Conservation (phyloP, 2,329 filamentous ascomycete species). For the Epichloe sibirici region DNA sequence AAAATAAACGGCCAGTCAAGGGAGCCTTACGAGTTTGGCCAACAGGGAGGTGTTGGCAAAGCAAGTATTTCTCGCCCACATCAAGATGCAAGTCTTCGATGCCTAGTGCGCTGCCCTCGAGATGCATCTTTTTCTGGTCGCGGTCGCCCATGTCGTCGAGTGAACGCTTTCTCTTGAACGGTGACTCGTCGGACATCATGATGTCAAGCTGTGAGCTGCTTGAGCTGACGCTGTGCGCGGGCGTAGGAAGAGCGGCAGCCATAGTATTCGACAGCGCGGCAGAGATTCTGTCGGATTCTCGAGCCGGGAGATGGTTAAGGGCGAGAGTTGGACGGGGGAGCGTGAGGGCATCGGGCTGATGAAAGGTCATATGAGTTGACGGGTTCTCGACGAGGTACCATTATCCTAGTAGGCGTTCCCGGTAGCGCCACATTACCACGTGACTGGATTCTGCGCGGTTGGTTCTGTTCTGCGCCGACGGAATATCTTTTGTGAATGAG, state of each 20-base stretch:
- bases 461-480: background rate
- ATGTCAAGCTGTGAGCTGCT: slow-evolving; percentile 32
- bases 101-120: slow-evolving; percentile 47
- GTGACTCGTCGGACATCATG: slow-evolving; percentile 38
- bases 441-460: background rate
- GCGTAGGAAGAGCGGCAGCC: slow-evolving; percentile 44
- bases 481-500: background rate
- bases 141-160: slow-evolving; percentile 43
- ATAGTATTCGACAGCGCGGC: slow-evolving; percentile 33
- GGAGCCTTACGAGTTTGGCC: slow-evolving; percentile 48
- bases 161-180: slow-evolving; percentile 50
- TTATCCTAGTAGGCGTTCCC: background rate
- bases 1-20: slow-evolving; percentile 25
- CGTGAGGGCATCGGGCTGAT: slow-evolving; percentile 56
- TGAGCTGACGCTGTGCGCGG: slow-evolving; percentile 50
- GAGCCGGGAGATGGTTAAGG: slow-evolving; percentile 39
- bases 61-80: slow-evolving; percentile 54
- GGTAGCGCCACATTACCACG: background rate
- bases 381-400: slow-evolving; percentile 11
- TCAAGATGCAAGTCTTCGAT: slow-evolving; percentile 54
- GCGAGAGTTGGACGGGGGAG: slow-evolving; percentile 45
- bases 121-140: slow-evolving; percentile 48
- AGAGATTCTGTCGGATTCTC: slow-evolving; percentile 35
- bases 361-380: slow-evolving; percentile 34
- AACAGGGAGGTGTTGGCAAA: slow-evolving; percentile 31